Evolutionary conservation across 768 basidiomycete genomes (phyloP).

Genomic region (Chlorophyllum brunneum): DNA sequence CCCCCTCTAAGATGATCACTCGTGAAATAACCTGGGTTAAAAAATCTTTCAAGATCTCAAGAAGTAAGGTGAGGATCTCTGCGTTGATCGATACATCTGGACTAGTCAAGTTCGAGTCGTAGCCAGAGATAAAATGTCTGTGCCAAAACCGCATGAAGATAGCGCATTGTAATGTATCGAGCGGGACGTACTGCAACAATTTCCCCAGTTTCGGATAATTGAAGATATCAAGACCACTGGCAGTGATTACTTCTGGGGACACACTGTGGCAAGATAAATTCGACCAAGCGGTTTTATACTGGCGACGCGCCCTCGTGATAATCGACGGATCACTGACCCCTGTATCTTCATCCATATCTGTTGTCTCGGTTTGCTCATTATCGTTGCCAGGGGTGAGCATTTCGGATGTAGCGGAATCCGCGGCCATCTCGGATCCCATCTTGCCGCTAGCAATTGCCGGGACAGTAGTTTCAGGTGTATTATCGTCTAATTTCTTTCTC

Average conservation of each 20-base stretch:
- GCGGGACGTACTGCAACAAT: not conserved
- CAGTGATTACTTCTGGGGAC: not conserved
- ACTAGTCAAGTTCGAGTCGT: conserved; percentile 10
- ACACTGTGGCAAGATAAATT: not conserved
- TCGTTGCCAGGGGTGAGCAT: not conserved
- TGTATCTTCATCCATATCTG: conserved; percentile 2
- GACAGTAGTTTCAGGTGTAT: not conserved
- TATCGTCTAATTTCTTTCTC: not conserved
- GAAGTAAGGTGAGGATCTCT: conserved; percentile 19
- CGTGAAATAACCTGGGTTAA: conserved; percentile 46
- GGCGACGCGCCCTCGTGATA: not conserved
- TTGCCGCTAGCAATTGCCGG: no score
- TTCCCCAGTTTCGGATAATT: conserved; percentile 1
- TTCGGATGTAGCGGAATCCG: not conserved
- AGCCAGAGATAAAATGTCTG: conserved; percentile 16
- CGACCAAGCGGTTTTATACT: not conserved
- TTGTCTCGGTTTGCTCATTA: not conserved
- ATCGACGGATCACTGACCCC: conserved; percentile 12
- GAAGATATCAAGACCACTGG: conserved; percentile 7
- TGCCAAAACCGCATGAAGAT: not conserved
- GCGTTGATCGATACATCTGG: conserved; percentile 11
- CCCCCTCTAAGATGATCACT: conserved; percentile 52
- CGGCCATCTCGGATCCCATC: not conserved
- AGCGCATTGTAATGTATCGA: not conserved
- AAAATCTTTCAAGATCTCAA: conserved; percentile 45